These are phyloP conservation scores for Thinopyrum elongatum DNA, from an alignment of 176 grass and related monocot species.

Conservation along the genomic window DNA sequence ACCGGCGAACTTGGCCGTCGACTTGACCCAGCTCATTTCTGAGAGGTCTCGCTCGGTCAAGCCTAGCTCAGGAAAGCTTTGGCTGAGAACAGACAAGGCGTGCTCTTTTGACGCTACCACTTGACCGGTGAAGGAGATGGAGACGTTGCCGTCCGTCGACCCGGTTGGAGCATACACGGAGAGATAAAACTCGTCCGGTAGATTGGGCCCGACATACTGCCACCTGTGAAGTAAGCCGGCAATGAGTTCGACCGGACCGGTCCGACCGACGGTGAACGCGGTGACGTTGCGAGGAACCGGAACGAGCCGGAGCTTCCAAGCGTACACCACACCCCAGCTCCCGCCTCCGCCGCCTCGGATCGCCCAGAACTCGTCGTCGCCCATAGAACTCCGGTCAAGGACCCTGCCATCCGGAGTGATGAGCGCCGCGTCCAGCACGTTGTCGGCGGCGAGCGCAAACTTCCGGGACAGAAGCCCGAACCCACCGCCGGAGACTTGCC, in stretches of 20 bases:
- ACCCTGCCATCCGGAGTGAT: conserved; percentile 2
- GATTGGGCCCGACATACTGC: conserved; percentile 42
- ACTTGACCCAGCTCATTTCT: no score
- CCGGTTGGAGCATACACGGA: conserved; percentile 4
- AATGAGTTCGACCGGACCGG: conserved; percentile 13
- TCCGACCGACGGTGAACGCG: background rate
- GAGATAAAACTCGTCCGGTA: conserved; percentile 67
- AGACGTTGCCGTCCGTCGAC: conserved; percentile 24
- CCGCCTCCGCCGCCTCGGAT: conserved; percentile 70
- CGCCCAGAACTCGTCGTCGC: conserved; percentile 72
- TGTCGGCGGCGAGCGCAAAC: conserved; percentile 56
- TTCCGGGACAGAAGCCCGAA: conserved; percentile 63
- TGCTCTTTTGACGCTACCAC: conserved; percentile 21
- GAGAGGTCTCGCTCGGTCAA: conserved; percentile 17
- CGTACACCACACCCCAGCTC: conserved; percentile 73
- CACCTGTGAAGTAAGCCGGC: conserved; percentile 51
- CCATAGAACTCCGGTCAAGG: conserved; percentile 37
- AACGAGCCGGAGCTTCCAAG: conserved; percentile 70
- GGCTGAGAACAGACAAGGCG: conserved; percentile 21
- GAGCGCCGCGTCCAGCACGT: conserved; percentile 53
- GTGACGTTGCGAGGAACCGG: conserved; percentile 44
- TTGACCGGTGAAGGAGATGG: conserved; percentile 40
- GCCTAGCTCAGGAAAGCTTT: conserved; percentile 38
- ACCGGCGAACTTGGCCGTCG: conserved; percentile 40
- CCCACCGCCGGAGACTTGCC: conserved; percentile 50